Evolutionary conservation across 2,329 filamentous ascomycete genomes (phyloP), one percentile per base, ranked within the genome.

Genomic region (Myriosclerotinia scirpicola): DNA sequence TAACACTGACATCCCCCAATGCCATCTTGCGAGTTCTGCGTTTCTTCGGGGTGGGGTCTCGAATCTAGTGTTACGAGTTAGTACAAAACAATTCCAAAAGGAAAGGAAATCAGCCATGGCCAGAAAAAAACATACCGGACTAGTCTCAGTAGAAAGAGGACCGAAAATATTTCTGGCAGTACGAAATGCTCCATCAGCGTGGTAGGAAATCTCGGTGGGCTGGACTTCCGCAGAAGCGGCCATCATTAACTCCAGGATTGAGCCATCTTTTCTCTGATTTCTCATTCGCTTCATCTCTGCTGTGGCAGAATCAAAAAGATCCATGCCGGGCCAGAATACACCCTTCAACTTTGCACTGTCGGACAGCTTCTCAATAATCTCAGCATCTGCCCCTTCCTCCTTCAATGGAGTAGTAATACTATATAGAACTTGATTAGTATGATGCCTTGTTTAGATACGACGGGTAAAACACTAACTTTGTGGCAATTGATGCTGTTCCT

Each of bases 301-400:
- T 5, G 88, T 90, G 5, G 91, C 91, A 64, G 91, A 87, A 76
- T 94, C 91, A 75, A 93, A 93, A n/a, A 92, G 83, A 64, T 86
- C 85, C 90, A 93, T 93, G 22, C 91, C 91, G 3, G 89, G 88
- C 83, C 88, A 92, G 56, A 86, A 80, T n/a, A 88, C 80, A 2
- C 90, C 90, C 76, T 93, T 93, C 64, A 93, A 81, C 54, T 72
- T 75, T 12, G 74, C 69, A 67, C 70, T 74, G n/a, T 76, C 75
- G 5, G 71, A 65, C 20, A 71, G 30, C 65, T 73, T 73, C 53
- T 71, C 67, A 7, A 30, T 62, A 30, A 69, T 71, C 15, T 70
- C 70, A 15, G 61, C 50, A n/a, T 70, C 61, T 36, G 11, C 46
- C 50, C 46, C 64, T 22, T 70, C 67, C 12, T 44, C 56, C 48